Evolutionary conservation across 345 rosid genomes (phyloP).

Genomic region (Linum tenue): DNA sequence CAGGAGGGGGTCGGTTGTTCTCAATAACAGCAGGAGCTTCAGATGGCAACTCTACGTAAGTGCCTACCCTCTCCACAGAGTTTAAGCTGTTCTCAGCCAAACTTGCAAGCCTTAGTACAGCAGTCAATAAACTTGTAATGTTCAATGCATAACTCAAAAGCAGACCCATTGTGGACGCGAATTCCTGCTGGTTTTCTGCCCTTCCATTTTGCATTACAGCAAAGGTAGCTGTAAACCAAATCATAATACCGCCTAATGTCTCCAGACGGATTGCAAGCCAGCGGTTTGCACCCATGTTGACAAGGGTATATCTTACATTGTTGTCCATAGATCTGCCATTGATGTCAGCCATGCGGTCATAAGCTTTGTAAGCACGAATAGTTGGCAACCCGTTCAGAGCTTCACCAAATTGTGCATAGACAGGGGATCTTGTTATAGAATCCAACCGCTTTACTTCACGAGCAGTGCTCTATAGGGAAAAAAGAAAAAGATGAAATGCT

Average conservation of each 20-base stretch:
- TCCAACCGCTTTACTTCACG: conserved; percentile 98
- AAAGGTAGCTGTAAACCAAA: conserved; percentile 97
- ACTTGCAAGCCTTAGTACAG: conserved; percentile 91
- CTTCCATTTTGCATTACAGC: conserved; percentile 94
- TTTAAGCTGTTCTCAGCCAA: conserved; percentile 94
- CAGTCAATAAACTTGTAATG: conserved; percentile 74
- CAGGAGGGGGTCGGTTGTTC: conserved; percentile 91
- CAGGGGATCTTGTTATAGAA: conserved; percentile 90
- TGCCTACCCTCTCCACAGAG: conserved; percentile 90
- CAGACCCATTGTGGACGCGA: conserved; percentile 96
- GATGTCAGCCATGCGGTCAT: conserved; percentile 84
- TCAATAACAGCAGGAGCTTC: conserved; percentile 81
- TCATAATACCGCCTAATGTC: conserved; percentile 90
- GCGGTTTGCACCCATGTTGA: conserved; percentile 87
- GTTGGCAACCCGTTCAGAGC: conserved; percentile 86
- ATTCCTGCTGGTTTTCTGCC: conserved; percentile 76
- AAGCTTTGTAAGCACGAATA: conserved; percentile 96
- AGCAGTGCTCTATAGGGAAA: conserved; percentile 63
- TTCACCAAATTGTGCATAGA: conserved; percentile 97
- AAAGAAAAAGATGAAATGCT: conserved; percentile 4
- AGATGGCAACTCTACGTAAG: conserved; percentile 72
- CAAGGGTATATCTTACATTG: conserved; percentile 78
- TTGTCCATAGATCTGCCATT: conserved; percentile 95
- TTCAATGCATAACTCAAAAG: conserved; percentile 94
- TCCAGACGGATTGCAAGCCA: conserved; percentile 98